phyloP scores from a whole-genome alignment of 2,329 filamentous ascomycete genomes.

The Paraphoma chrysanthemicola region DNA sequence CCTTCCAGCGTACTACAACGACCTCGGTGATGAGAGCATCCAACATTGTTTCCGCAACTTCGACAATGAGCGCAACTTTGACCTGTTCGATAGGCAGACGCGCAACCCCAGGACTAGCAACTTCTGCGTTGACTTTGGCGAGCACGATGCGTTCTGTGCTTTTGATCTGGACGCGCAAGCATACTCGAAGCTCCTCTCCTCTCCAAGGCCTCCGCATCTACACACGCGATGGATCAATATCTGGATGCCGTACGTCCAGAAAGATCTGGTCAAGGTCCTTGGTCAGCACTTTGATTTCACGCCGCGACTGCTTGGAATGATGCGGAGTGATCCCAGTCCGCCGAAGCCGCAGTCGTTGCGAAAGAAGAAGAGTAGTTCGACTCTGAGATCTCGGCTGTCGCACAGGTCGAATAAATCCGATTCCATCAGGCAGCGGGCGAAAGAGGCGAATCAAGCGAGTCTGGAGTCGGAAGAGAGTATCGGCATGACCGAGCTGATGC shows the following conservation, averaged over 20 bases:
- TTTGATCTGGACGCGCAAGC: constrained; percentile 59
- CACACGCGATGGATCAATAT: constrained; percentile 78
- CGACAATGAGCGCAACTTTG: constrained; percentile 59
- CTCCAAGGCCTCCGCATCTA: constrained; percentile 55
- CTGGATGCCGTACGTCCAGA: constrained; percentile 70
- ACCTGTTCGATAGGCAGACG: constrained; percentile 52
- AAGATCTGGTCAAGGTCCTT: constrained; percentile 61
- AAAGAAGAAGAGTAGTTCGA: constrained; percentile 40
- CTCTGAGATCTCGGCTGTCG: constrained; percentile 37
- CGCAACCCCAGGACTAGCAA: constrained; percentile 57
- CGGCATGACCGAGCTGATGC: constrained; percentile 45
- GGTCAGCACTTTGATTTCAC: constrained; percentile 73
- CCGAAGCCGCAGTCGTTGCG: constrained; percentile 24
- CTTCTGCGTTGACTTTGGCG: constrained; percentile 71
- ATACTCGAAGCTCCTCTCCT: constrained; percentile 46
- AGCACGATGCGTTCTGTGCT: constrained; percentile 61
- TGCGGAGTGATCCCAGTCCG: constrained; percentile 63
- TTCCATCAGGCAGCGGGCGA: constrained; percentile 17
- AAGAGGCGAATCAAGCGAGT: constrained; percentile 14
- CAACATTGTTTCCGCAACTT: constrained; percentile 59
- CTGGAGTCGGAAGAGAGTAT: constrained; percentile 45
- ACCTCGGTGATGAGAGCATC: constrained; percentile 43
- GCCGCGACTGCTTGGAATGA: constrained; percentile 68
- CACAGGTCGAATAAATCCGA: constrained; percentile 30
- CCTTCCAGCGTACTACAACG: constrained; percentile 44